A percentile compares a stretch with the other conserved stretches of the same genome.
Conservation (phyloP, 2,329 filamentous ascomycete genomes). For the Epichloe festucae region DNA sequence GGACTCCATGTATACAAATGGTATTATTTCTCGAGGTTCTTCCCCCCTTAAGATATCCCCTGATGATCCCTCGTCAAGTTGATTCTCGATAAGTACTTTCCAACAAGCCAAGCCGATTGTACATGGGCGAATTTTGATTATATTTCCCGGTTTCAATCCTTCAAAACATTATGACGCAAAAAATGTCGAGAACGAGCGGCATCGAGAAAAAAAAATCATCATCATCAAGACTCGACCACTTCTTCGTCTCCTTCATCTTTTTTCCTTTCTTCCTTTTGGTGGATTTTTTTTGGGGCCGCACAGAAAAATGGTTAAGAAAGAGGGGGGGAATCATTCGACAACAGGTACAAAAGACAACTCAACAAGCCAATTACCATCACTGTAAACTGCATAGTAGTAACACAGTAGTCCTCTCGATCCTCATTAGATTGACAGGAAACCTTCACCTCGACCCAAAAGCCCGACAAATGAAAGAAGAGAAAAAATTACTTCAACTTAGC, state of each 20-base stretch:
- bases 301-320: slow-evolving; percentile 10
- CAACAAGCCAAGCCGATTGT: background rate
- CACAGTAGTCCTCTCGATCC: slow-evolving; percentile 5
- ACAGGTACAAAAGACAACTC: slow-evolving; percentile 20
- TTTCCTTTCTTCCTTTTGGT: background rate
- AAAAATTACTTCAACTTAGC: slow-evolving; percentile 25
- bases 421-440: slow-evolving; percentile 1
- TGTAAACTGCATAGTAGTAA: slow-evolving; percentile 10
- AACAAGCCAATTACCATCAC: slow-evolving; percentile 20
- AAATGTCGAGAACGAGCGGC: no score
- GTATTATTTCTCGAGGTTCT: no score
- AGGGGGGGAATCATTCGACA: slow-evolving; percentile 26
- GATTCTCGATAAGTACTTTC: background rate
- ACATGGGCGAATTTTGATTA: background rate
- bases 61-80: no score
- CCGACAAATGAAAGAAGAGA: background rate
- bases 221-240: background rate
- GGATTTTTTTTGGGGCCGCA: background rate
- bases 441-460: slow-evolving; percentile 10
- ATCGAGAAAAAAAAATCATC: no score
- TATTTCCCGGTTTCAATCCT: background rate
- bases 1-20: no score
- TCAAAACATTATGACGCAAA: no score
- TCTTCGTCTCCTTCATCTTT: background rate
- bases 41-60: no score